These are phyloP conservation scores for Fusarium pininemorale DNA, from an alignment of 2,329 filamentous ascomycete genomes.

Conservation along the genomic window DNA sequence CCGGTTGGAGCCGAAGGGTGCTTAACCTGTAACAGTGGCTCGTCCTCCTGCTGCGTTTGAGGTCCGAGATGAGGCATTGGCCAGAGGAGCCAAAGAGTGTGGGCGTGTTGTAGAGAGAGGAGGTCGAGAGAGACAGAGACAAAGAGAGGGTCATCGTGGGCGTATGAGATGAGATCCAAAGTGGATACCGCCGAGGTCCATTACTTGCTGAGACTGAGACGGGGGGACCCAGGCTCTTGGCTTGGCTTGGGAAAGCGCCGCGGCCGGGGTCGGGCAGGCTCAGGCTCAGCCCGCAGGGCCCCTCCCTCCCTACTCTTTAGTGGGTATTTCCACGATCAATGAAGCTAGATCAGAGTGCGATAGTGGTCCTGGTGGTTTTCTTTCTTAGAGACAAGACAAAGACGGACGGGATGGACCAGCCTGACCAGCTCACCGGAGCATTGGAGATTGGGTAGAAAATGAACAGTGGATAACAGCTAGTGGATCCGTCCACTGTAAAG, in stretches of 20 bases:
- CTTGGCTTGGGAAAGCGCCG: slow-evolving; percentile 31
- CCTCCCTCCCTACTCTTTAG: slow-evolving; percentile 9
- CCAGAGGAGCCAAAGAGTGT: slow-evolving; percentile 1
- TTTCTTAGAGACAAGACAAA: slow-evolving; percentile 14
- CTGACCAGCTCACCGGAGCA: slow-evolving; percentile 22
- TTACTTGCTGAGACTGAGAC: background rate
- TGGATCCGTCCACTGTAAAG: background rate
- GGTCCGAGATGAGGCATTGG: slow-evolving; percentile 27
- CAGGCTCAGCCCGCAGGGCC: slow-evolving; percentile 31
- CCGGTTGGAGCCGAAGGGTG: slow-evolving; percentile 4
- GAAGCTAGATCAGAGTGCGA: slow-evolving; percentile 22
- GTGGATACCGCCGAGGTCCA: slow-evolving; percentile 12
- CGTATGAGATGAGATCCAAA: slow-evolving; percentile 27
- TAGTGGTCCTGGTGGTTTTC: slow-evolving; percentile 1
- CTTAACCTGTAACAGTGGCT: slow-evolving; percentile 13
- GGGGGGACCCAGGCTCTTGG: slow-evolving; percentile 8
- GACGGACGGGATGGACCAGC: slow-evolving; percentile 16
- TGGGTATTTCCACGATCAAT: slow-evolving; percentile 1
- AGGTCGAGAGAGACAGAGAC: background rate
- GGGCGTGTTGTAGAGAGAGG: background rate
- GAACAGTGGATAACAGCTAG: background rate
- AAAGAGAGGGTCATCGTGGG: background rate
- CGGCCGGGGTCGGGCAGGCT: slow-evolving; percentile 21
- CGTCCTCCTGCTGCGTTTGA: slow-evolving; percentile 7
- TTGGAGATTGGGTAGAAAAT: background rate